A percentile compares a stretch with the other conserved stretches of the same genome.
Evolutionary conservation across 306 rosid genomes (phyloP).

Genomic region (Glycine soja): DNA sequence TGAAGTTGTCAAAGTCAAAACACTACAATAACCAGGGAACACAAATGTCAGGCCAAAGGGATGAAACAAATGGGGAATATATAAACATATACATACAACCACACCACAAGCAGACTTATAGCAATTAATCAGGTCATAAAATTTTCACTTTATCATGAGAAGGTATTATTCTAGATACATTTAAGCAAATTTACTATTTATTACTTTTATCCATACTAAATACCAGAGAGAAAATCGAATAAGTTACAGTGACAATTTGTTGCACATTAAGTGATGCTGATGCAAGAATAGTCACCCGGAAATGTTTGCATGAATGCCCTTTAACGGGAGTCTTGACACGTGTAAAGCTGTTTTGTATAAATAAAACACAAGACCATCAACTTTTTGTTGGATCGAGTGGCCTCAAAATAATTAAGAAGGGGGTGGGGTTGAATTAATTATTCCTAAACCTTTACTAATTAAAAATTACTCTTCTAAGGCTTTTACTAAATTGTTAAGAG

Average conservation of each 20-base stretch:
- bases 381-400: no score
- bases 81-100: not conserved
- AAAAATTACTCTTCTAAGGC: no score
- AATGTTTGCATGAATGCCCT: constrained; percentile 88
- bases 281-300: constrained; percentile 64
- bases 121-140: constrained; percentile 1
- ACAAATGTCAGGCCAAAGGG: constrained; percentile 28
- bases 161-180: constrained; percentile 28
- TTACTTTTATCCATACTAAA: not conserved
- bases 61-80: constrained; percentile 17
- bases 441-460: no score
- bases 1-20: constrained; percentile 80
- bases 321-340: constrained; percentile 91
- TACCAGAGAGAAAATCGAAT: constrained; percentile 41
- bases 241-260: constrained; percentile 21
- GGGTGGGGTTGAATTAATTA: no score
- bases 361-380: constrained; percentile 44
- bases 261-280: constrained; percentile 40
- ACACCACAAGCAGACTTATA: constrained; percentile 6
- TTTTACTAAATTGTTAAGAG: no score
- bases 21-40: constrained; percentile 64
- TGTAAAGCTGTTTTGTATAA: constrained; percentile 62
- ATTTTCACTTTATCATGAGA: constrained; percentile 20
- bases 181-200: constrained; percentile 9
- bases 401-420: no score